These are phyloP conservation scores for Diaporthe australafricana DNA, from an alignment of 2,329 filamentous ascomycete species.

Conservation along the genomic window DNA sequence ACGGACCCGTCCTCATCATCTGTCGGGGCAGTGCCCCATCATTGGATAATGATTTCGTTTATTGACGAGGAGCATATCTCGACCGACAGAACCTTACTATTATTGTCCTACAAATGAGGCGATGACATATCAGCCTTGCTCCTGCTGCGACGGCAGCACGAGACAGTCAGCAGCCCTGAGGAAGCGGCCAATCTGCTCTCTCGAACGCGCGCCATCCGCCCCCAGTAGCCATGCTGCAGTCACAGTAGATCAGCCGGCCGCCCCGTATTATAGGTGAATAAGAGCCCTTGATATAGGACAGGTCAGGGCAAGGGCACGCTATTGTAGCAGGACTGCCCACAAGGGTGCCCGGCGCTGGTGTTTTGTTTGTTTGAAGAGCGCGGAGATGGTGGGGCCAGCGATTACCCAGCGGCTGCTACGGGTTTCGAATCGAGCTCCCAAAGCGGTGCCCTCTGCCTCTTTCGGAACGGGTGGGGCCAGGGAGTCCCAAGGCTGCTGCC, in stretches of 20 bases:
- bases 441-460: not conserved
- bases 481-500: not conserved
- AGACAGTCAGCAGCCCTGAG: not conserved
- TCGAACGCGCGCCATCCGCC: not conserved
- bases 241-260: slow-evolving; percentile 7
- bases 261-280: not conserved
- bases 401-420: not conserved
- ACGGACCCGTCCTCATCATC: not conserved
- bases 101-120: not conserved
- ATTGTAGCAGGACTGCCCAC: not conserved
- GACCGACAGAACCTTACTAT: slow-evolving; percentile 11
- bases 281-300: slow-evolving; percentile 11
- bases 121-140: slow-evolving; percentile 2
- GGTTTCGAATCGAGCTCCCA: slow-evolving; percentile 6
- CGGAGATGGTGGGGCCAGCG: slow-evolving; percentile 3
- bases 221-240: not conserved
- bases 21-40: too few relatives aligned
- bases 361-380: slow-evolving; percentile 14
- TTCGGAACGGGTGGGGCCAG: not conserved
- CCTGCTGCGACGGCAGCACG: not conserved
- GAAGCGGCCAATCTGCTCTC: not conserved
- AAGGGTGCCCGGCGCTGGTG: slow-evolving; percentile 19
- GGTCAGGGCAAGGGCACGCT: too few relatives aligned
- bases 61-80: not conserved
- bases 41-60: not conserved